Evolutionary conservation across 2,329 filamentous ascomycete genomes (phyloP), one percentile per base, ranked within the genome.

Genomic region (Torrubiella hemipterigena): DNA sequence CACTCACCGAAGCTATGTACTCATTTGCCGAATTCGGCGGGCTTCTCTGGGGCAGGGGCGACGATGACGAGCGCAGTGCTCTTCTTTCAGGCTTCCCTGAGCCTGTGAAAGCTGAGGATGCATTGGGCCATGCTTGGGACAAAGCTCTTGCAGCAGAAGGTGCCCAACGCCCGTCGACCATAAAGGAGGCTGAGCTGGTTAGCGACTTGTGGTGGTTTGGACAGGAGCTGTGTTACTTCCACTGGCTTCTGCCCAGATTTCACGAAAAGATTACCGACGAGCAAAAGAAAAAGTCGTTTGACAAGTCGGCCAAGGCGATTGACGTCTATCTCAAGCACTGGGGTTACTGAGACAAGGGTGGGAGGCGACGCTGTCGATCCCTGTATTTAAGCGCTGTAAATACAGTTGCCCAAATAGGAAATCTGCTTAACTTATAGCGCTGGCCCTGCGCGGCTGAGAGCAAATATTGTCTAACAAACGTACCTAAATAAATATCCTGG

Each of bases 191-290:
- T 5, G 33, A 26, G 7, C 14, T n/a, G 3, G 14, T 35, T 7
- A 21, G 29, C 3, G 23, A 30, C n/a, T 7, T 32, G 25, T 35
- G 33, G 33, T 35, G 33, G 33, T 35, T 35, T 12, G n/a, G 28
- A 13, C 33, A 35, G 27, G 33, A 35, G 13, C 26, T 35, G 17
- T 6, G 31, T 24, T 16, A 32, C 9, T 35, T 35, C n/a, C 33
- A 35, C 30, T 32, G 29, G 29, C 8, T 35, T 24, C 8, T 35
- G 7, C 33, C 33, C 12, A n/a, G n/a, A 16, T 20, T 27, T 13
- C 16, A 21, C 18, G 14, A 27, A 13, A 27, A 18, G 19, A 20
- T 19, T 28, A 27, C 33, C 4, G 24, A 27, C 7, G 33, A 35
- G 16, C 27, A 30, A 14, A 24, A 21, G 3, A 17, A 21, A 14